phyloP scores from a whole-genome alignment of 208 protist species.

The Leishmania martiniquensis region DNA sequence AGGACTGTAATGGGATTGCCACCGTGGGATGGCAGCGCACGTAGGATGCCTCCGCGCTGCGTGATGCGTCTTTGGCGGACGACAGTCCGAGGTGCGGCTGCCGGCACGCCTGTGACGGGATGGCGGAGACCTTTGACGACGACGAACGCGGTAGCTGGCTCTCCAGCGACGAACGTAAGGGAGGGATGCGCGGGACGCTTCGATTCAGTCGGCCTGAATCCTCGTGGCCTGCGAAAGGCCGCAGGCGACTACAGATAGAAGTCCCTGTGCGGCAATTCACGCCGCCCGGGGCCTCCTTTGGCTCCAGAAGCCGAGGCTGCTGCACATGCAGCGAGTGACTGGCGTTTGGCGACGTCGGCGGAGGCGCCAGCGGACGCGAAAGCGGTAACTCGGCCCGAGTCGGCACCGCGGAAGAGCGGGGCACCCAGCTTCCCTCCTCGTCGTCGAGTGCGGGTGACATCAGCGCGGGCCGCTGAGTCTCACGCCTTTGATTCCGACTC shows the following conservation, averaged over 20 bases:
- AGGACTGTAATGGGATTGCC: neutral
- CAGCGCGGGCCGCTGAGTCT: neutral
- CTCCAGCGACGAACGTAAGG: neutral
- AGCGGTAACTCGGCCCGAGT: neutral
- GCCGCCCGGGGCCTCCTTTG: neutral
- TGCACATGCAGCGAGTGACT: neutral
- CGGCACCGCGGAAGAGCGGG: neutral
- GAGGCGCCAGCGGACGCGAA: neutral
- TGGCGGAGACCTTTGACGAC: neutral
- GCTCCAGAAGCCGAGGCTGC: neutral
- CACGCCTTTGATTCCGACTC: neutral
- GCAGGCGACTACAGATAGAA: too few relatives aligned
- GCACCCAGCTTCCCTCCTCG: neutral
- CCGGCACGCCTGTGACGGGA: neutral
- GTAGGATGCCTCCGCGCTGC: neutral
- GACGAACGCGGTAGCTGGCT: neutral
- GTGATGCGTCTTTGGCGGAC: neutral
- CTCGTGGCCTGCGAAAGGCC: neutral
- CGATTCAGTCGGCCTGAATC: neutral
- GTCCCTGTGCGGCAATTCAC: neutral
- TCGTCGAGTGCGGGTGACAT: slow-evolving; percentile 9
- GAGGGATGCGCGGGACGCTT: neutral
- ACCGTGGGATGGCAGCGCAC: neutral
- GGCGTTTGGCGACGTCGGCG: neutral
- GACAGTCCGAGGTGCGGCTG: slow-evolving; percentile 11